Evolutionary conservation across 768 basidiomycete species (phyloP).

Genomic region (Xanthoconium purpureum): DNA sequence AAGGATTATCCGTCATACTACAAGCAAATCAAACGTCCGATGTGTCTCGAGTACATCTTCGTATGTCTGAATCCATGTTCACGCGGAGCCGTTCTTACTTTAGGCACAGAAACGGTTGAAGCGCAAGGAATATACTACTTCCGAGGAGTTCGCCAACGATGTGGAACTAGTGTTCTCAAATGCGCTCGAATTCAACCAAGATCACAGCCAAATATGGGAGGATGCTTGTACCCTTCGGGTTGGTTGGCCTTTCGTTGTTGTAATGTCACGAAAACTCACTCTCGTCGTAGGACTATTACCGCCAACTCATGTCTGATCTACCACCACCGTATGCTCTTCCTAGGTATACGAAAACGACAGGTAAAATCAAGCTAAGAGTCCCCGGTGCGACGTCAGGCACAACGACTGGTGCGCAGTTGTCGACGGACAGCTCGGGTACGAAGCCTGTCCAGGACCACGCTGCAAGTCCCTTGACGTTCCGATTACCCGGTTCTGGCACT

Average conservation of each 20-base stretch:
- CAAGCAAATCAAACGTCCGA: conserved; percentile 72
- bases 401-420: conserved; percentile 10
- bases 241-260: conserved; percentile 22
- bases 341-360: conserved; percentile 54
- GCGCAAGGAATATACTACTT: conserved; percentile 68
- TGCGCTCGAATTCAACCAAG: conserved; percentile 84
- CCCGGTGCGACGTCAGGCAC: conserved; percentile 37
- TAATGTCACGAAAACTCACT: conserved; percentile 8
- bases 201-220: conserved; percentile 80
- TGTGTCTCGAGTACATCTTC: conserved; percentile 73
- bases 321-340: conserved; percentile 64
- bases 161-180: conserved; percentile 90
- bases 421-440: conserved; percentile 11
- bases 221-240: conserved; percentile 70
- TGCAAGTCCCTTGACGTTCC: conserved; percentile 19
- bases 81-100: not conserved
- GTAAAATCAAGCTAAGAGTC: conserved; percentile 73
- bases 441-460: conserved; percentile 19
- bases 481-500: conserved; percentile 20
- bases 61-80: conserved; percentile 43
- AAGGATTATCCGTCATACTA: conserved; percentile 81
- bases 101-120: conserved; percentile 69
- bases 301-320: conserved; percentile 73
- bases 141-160: conserved; percentile 75
- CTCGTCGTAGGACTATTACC: conserved; percentile 60